Percentiles rank a stretch among this genome's conserved stretches.
phyloP scores from a whole-genome alignment of 257 asterid species.

The Anisodus tanguticus region DNA sequence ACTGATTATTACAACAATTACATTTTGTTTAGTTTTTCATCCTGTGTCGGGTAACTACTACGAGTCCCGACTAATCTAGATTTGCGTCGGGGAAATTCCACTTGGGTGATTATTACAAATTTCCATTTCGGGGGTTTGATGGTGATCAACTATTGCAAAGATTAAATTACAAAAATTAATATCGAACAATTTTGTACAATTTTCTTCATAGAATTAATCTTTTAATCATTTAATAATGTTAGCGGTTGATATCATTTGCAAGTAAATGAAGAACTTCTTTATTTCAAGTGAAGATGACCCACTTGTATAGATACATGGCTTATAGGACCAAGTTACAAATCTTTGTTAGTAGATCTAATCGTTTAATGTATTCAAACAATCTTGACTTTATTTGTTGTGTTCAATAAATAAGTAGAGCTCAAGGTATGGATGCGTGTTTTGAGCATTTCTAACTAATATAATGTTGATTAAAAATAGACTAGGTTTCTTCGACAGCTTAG shows the following conservation, averaged over 20 bases:
- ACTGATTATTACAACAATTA: neutral
- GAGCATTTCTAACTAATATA: neutral
- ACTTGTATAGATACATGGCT: neutral
- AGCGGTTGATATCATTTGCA: neutral
- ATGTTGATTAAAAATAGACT: neutral
- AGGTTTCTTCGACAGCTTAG: too few relatives aligned
- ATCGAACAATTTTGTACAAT: too few relatives aligned
- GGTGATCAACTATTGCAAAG: too few relatives aligned
- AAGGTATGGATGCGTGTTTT: neutral
- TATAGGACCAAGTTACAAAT: neutral
- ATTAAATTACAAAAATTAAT: too few relatives aligned
- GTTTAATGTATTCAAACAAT: neutral
- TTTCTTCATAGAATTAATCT: too few relatives aligned
- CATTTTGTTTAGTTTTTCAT: neutral
- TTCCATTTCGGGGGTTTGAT: too few relatives aligned
- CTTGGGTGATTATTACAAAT: neutral
- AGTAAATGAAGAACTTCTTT: neutral
- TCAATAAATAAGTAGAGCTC: constrained; percentile 12
- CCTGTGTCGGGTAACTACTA: neutral
- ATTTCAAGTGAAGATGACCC: neutral
- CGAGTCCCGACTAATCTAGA: neutral
- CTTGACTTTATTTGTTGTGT: constrained; percentile 8
- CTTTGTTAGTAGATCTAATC: neutral
- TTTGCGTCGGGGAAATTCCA: neutral
- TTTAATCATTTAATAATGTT: neutral